Conservation (phyloP, 495 filamentous ascomycete genomes). For the Arthonia radiata region DNA sequence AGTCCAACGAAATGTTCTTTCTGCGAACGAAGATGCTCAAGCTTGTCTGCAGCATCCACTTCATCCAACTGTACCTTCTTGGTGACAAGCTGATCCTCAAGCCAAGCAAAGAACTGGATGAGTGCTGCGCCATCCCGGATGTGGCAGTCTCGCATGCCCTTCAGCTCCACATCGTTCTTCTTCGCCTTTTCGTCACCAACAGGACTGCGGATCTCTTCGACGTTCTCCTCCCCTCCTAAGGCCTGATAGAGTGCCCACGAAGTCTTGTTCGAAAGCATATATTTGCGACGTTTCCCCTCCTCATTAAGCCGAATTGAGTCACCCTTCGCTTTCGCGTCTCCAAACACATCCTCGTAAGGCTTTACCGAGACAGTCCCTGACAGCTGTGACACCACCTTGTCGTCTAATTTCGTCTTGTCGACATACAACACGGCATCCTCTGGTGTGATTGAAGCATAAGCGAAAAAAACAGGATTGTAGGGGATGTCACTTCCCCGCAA, state of each 20-base stretch:
- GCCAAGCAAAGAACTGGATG: conserved; percentile 86
- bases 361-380: conserved; percentile 45
- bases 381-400: conserved; percentile 46
- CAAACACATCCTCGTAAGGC: conserved; percentile 68
- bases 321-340: conserved; percentile 41
- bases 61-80: conserved; percentile 61
- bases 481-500: conserved; percentile 88
- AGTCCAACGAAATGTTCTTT: conserved; percentile 70
- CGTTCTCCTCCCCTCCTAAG: conserved; percentile 66
- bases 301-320: no score
- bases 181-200: conserved; percentile 90
- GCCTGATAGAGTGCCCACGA: conserved; percentile 84
- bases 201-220: conserved; percentile 71
- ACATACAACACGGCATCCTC: conserved; percentile 66
- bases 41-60: conserved; percentile 70
- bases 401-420: conserved; percentile 48
- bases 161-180: conserved; percentile 78
- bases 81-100: conserved; percentile 62
- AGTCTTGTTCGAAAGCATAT: conserved; percentile 63
- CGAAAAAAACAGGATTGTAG: conserved; percentile 98
- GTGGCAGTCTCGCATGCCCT: conserved; percentile 87
- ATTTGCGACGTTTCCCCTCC: conserved; percentile 30
- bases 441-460: conserved; percentile 74
- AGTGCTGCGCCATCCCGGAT: conserved; percentile 84
- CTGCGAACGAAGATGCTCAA: conserved; percentile 54